Evolutionary conservation across 805 yeast species (phyloP).

Genomic region (Candida ipomoeae): DNA sequence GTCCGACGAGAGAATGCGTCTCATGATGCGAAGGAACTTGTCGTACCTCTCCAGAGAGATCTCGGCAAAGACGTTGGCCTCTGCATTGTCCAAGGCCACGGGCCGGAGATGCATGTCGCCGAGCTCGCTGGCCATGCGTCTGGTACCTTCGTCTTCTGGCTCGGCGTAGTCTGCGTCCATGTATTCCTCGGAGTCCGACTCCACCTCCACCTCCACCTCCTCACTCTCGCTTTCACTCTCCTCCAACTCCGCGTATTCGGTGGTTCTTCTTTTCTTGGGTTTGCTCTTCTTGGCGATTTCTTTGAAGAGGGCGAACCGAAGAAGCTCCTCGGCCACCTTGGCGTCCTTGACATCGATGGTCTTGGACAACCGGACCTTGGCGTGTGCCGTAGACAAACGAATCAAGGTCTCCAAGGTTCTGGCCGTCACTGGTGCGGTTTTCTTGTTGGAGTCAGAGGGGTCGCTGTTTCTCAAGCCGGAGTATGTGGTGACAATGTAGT

Average conservation of each 20-base stretch:
- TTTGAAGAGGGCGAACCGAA: conserved; percentile 82
- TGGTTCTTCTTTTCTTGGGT: conserved; percentile 26
- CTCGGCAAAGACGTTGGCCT: conserved; percentile 18
- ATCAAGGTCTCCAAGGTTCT: conserved; percentile 94
- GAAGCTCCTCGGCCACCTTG: conserved; percentile 73
- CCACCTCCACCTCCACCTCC: conserved; percentile 11
- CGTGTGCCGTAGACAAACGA: conserved; percentile 94
- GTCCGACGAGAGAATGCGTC: conserved; percentile 28
- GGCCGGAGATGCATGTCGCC: conserved; percentile 29
- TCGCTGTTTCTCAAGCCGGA: conserved; percentile 73
- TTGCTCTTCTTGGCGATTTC: conserved; percentile 48
- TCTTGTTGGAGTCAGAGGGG: conserved; percentile 54
- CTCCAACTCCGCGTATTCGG: conserved; percentile 21
- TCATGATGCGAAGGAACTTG: conserved; percentile 28
- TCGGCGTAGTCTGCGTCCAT: conserved; percentile 6
- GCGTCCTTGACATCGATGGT: conserved; percentile 77
- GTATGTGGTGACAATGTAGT: conserved; percentile 75
- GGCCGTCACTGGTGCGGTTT: conserved; percentile 95
- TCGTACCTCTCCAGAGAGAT: conserved; percentile 33
- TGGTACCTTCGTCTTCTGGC: background rate
- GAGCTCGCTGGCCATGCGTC: conserved; percentile 15
- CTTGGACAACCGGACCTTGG: conserved; percentile 84
- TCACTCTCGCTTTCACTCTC: conserved; percentile 34
- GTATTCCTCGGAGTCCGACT: conserved; percentile 18
- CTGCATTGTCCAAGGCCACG: conserved; percentile 25